A percentile compares a stretch with the other conserved stretches of the same genome.
phyloP scores from a whole-genome alignment of 2,329 filamentous ascomycete genomes.

The Colletotrichum tamarilloi region DNA sequence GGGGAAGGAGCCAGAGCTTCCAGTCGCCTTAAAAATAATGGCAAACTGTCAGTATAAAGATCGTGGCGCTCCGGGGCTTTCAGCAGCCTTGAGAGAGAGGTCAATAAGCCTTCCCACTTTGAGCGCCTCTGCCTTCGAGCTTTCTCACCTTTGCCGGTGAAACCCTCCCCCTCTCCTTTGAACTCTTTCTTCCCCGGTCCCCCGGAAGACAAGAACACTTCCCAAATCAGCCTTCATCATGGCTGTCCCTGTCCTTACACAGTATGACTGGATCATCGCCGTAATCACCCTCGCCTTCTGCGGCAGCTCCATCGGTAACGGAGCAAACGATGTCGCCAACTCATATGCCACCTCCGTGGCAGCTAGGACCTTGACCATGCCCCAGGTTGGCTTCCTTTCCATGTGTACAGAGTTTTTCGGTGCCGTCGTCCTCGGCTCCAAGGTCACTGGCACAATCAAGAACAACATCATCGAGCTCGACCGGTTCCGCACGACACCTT shows the following conservation, averaged over 20 bases:
- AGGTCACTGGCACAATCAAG: constrained; percentile 55
- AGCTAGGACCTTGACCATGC: constrained; percentile 62
- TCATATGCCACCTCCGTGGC: constrained; percentile 64
- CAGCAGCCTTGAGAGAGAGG: background rate
- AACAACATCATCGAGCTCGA: constrained; percentile 53
- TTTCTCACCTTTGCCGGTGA: background rate
- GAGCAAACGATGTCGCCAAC: constrained; percentile 46
- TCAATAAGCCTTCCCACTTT: constrained; percentile 4
- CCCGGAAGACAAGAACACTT: no score
- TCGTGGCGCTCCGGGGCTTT: constrained; percentile 19
- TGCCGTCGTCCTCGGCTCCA: constrained; percentile 61
- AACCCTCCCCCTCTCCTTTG: no score
- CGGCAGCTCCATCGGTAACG: constrained; percentile 33
- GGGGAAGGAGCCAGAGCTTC: background rate
- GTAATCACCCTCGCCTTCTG: constrained; percentile 35
- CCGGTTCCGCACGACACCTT: constrained; percentile 44
- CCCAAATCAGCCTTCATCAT: background rate
- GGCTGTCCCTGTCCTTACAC: constrained; percentile 29
- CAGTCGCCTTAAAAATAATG: background rate
- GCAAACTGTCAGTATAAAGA: constrained; percentile 20
- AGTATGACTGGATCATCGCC: constrained; percentile 36
- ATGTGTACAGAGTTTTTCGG: constrained; percentile 62
- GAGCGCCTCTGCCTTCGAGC: background rate
- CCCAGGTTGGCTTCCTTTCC: constrained; percentile 60
- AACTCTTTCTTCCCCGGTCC: background rate